Evolutionary conservation across 768 basidiomycete genomes (phyloP).

Genomic region (Leucocoprinus birnbaumii): DNA sequence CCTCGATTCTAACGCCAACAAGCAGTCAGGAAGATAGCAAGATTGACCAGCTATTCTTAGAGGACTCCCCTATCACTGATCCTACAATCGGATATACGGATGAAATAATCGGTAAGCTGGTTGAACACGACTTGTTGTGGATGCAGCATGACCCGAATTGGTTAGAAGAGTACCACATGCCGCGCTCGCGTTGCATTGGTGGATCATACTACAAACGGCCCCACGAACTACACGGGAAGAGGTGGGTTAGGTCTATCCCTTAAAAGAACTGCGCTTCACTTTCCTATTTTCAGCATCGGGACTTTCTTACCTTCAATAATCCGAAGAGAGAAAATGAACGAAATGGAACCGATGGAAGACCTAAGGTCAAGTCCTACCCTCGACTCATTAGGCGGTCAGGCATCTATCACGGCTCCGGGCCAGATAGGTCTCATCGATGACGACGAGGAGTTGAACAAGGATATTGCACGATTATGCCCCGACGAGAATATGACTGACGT

Average conservation of each 20-base stretch:
- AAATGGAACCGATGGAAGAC: not conserved
- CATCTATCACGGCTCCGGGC: not conserved
- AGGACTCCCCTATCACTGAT: constrained; percentile 47
- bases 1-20: constrained; percentile 17
- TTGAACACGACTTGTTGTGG: not conserved
- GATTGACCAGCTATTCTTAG: constrained; percentile 49
- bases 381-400: constrained; percentile 13
- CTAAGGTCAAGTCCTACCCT: not conserved
- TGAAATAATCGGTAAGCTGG: constrained; percentile 47
- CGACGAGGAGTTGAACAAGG: constrained; percentile 23
- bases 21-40: constrained; percentile 43
- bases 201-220: constrained; percentile 24
- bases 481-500: constrained; percentile 23
- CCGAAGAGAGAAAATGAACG: not conserved
- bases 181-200: constrained; percentile 48
- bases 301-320: constrained; percentile 36
- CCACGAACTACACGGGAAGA: constrained; percentile 27
- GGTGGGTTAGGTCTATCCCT: constrained; percentile 14
- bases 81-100: constrained; percentile 34
- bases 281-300: constrained; percentile 26
- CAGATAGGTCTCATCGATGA: constrained; percentile 8
- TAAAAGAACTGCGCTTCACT: not conserved
- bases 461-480: constrained; percentile 28
- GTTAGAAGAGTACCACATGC: constrained; percentile 51
- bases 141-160: not conserved